Percentiles rank a stretch among this genome's conserved stretches.
phyloP scores from a whole-genome alignment of 73 alveolate species.

The Effrenium voratum region DNA sequence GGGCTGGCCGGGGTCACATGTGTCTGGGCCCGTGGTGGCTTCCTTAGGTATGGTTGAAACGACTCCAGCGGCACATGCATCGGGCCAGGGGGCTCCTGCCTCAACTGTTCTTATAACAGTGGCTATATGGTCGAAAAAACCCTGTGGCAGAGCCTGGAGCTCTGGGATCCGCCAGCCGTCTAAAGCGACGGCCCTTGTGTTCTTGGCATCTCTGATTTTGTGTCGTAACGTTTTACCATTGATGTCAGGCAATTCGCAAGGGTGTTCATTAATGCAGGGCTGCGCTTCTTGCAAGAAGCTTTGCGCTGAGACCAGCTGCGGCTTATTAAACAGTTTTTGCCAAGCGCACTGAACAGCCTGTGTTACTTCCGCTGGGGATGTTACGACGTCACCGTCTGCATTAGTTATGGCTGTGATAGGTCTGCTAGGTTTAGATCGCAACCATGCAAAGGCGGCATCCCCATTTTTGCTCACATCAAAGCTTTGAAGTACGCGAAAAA shows the following conservation, averaged over 20 bases:
- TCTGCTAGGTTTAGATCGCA: not conserved
- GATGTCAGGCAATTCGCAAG: not conserved
- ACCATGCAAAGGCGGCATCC: not conserved
- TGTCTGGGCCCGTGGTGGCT: not conserved
- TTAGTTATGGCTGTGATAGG: not conserved
- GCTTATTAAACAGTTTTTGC: not conserved
- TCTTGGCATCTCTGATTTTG: not conserved
- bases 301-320: not conserved
- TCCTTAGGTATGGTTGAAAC: not conserved
- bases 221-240: not conserved
- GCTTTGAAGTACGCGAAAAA: too few relatives aligned
- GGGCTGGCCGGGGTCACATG: not conserved
- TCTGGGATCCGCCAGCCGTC: slow-evolving; percentile 50
- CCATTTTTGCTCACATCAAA: not conserved
- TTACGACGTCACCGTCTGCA: not conserved
- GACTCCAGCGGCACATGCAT: not conserved
- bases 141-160: slow-evolving; percentile 3
- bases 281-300: not conserved
- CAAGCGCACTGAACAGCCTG: not conserved
- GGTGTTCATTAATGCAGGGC: not conserved
- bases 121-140: not conserved
- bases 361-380: not conserved
- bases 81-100: not conserved
- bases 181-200: not conserved
- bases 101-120: not conserved